Evolutionary conservation across 2,329 filamentous ascomycete species (phyloP).

Genomic region (Cercospora berteroae): DNA sequence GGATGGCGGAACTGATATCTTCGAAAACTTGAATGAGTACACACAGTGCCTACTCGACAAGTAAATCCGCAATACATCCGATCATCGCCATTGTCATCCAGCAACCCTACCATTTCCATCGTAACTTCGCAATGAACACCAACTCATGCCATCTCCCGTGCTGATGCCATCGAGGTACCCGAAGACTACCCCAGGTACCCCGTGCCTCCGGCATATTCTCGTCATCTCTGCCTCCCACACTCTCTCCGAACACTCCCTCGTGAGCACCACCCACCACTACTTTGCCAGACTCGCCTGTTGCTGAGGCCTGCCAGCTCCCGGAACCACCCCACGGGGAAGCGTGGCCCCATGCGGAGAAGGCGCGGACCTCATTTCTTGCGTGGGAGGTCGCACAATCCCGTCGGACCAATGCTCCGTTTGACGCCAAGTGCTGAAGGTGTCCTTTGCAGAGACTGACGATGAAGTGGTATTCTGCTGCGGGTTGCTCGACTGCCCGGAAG

Average conservation of each 20-base stretch:
- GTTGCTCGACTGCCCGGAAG: neutral
- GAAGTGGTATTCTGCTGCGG: neutral
- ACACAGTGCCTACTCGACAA: neutral
- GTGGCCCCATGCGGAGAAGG: slow-evolving; percentile 9
- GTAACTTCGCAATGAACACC: neutral
- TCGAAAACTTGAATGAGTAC: neutral
- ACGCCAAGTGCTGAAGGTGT: slow-evolving; percentile 3
- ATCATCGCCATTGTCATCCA: neutral
- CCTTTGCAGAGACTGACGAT: neutral
- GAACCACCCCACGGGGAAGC: slow-evolving; percentile 6
- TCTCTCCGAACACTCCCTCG: neutral
- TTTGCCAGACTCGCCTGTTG: neutral
- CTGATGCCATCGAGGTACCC: neutral
- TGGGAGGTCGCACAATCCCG: neutral
- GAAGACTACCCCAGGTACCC: neutral
- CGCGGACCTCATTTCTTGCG: slow-evolving; percentile 3
- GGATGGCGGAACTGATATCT: neutral
- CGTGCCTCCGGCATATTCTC: slow-evolving; percentile 7
- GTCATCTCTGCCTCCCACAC: neutral
- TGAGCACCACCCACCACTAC: neutral
- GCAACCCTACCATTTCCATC: neutral
- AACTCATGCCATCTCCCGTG: neutral
- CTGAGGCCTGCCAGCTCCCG: neutral
- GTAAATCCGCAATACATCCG: slow-evolving; percentile 1
- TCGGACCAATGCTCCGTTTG: neutral